phyloP scores from a whole-genome alignment of 768 basidiomycete genomes.

The Phanerodontia chrysosporium region DNA sequence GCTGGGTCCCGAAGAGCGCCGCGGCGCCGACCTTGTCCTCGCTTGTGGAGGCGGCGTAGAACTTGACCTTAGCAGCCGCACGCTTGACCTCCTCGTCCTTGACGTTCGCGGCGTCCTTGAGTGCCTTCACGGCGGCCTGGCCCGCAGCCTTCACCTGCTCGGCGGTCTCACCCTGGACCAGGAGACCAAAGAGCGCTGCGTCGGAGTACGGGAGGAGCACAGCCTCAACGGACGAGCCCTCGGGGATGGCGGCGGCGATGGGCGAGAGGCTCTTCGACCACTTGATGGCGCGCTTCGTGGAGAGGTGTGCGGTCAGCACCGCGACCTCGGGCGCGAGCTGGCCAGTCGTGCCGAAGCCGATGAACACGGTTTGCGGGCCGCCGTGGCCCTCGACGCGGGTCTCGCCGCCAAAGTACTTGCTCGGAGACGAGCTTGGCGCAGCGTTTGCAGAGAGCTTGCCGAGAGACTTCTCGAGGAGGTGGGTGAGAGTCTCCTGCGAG shows the following conservation, averaged over 20 bases:
- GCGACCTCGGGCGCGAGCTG: conserved; percentile 67
- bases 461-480: conserved; percentile 71
- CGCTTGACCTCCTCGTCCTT: conserved; percentile 66
- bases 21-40: conserved; percentile 72
- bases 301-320: conserved; percentile 76
- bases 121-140: conserved; percentile 60
- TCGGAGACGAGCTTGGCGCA: conserved; percentile 29
- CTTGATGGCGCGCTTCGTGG: conserved; percentile 77
- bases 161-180: conserved; percentile 66
- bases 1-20: conserved; percentile 55
- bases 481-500: conserved; percentile 59
- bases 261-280: conserved; percentile 78
- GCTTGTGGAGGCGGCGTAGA: conserved; percentile 62
- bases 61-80: conserved; percentile 87
- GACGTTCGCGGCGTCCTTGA: conserved; percentile 46
- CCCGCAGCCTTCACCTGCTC: conserved; percentile 64
- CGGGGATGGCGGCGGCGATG: conserved; percentile 55
- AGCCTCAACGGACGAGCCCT: conserved; percentile 59
- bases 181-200: conserved; percentile 80
- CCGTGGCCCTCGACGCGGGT: conserved; percentile 61
- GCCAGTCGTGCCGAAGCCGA: conserved; percentile 80
- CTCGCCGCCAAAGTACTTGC: conserved; percentile 83
- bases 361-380: conserved; percentile 71
- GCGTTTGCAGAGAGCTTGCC: conserved; percentile 36
- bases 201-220: conserved; percentile 90